These are phyloP conservation scores for Solanum stenotomum DNA, from an alignment of 257 asterid species.

Conservation along the genomic window DNA sequence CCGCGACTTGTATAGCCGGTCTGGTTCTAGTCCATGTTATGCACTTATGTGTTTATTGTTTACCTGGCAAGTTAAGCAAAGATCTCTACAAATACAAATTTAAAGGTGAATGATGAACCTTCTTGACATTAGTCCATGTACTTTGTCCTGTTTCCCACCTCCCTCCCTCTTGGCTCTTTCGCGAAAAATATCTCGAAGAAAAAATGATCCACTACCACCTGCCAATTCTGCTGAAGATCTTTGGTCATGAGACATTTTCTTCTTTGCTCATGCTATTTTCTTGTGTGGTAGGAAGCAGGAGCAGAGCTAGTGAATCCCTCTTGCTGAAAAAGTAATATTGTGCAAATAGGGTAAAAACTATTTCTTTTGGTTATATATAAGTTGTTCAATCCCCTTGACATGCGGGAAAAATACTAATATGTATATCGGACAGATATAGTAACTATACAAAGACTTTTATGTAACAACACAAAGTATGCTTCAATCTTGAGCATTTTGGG, in stretches of 20 bases:
- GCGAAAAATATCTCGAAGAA: neutral
- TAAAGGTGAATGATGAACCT: neutral
- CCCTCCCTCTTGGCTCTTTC: neutral
- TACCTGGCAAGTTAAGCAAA: neutral
- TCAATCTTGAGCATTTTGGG: neutral
- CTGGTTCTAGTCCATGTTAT: neutral
- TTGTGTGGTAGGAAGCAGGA: neutral
- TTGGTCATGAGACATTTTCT: neutral
- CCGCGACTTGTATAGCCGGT: neutral
- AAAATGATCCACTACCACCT: neutral
- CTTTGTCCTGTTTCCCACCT: neutral
- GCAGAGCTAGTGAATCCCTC: neutral
- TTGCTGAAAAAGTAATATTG: neutral
- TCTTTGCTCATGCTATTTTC: neutral
- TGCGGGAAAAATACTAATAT: neutral
- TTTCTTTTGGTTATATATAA: neutral
- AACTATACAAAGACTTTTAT: neutral
- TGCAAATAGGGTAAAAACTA: neutral
- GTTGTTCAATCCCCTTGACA: neutral
- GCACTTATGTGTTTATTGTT: neutral
- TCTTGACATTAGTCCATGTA: neutral
- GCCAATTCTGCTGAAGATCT: neutral
- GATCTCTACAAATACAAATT: neutral
- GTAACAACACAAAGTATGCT: neutral
- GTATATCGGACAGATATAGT: neutral